These are phyloP conservation scores for Ophiostoma novo-ulmi DNA, from an alignment of 2,329 filamentous ascomycete species.

Conservation along the genomic window DNA sequence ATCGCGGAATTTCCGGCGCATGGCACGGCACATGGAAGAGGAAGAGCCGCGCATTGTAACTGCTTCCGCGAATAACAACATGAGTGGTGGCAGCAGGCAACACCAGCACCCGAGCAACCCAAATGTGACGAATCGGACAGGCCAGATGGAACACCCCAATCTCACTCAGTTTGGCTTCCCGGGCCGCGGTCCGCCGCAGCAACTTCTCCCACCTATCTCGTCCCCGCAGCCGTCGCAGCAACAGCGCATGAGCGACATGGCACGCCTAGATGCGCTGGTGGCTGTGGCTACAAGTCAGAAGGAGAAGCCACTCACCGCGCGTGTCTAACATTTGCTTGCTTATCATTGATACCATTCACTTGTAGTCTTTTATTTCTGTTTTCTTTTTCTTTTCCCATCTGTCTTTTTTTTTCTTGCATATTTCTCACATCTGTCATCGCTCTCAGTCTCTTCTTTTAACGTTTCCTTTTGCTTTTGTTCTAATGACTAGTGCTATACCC, in stretches of 20 bases:
- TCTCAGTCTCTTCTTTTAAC: conserved; percentile 8
- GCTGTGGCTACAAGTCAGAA: conserved; percentile 28
- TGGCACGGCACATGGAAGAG: conserved; percentile 8
- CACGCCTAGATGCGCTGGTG: conserved; percentile 27
- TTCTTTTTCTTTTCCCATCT: not conserved
- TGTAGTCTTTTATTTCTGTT: no score
- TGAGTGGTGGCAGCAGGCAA: not conserved
- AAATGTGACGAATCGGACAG: not conserved
- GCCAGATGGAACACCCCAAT: conserved; percentile 52
- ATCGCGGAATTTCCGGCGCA: conserved; percentile 8
- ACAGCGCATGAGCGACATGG: conserved; percentile 11
- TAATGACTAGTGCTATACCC: conserved; percentile 15
- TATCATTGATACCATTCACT: not conserved
- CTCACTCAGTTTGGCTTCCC: conserved; percentile 27
- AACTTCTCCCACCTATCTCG: not conserved
- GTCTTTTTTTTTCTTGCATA: conserved; percentile 15
- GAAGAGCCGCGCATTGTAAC: not conserved
- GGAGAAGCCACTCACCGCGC: not conserved
- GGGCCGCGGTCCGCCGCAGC: conserved; percentile 11
- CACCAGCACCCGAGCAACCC: conserved; percentile 12
- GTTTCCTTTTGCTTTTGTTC: conserved; percentile 20
- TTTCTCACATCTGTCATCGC: not conserved
- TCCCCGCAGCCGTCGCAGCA: conserved; percentile 15
- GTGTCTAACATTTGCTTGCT: not conserved
- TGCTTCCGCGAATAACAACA: not conserved